Evolutionary conservation across 441 rosid species (phyloP).

Genomic region (Pelargonium myrrhifolium): DNA sequence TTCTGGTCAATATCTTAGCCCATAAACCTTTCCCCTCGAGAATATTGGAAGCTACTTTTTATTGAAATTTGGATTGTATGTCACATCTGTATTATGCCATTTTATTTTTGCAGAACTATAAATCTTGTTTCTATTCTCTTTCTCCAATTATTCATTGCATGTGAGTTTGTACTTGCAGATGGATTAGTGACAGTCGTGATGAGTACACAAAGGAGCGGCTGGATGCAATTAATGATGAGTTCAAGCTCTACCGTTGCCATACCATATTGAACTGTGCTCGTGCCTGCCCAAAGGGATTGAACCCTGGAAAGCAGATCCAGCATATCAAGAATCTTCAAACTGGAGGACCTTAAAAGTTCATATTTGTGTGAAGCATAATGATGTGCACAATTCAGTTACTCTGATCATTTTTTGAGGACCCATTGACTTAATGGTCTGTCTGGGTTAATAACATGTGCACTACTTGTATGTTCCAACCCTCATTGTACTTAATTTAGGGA

Average conservation of each 20-base stretch:
- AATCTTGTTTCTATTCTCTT: background rate
- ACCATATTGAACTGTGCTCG: slow-evolving; percentile 90
- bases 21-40: no score
- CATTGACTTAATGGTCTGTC: slow-evolving; percentile 13
- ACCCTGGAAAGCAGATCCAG: slow-evolving; percentile 81
- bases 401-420: slow-evolving; percentile 18
- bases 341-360: slow-evolving; percentile 21
- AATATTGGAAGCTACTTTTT: background rate
- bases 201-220: slow-evolving; percentile 77
- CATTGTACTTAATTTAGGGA: slow-evolving; percentile 19
- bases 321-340: slow-evolving; percentile 71
- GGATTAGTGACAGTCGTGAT: slow-evolving; percentile 95
- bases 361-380: slow-evolving; percentile 7
- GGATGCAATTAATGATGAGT: slow-evolving; percentile 75
- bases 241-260: slow-evolving; percentile 93
- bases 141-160: background rate
- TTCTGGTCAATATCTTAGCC: background rate
- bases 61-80: no score
- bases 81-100: no score
- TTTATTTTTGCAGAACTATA: background rate
- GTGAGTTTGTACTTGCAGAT: slow-evolving; percentile 39
- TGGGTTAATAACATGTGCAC: slow-evolving; percentile 22
- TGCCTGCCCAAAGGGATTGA: slow-evolving; percentile 96
- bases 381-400: slow-evolving; percentile 21
- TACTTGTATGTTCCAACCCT: slow-evolving; percentile 21